Evolutionary conservation across 768 basidiomycete species (phyloP), one percentile per base, ranked within the genome.

Genomic region (Boletus speciosus): DNA sequence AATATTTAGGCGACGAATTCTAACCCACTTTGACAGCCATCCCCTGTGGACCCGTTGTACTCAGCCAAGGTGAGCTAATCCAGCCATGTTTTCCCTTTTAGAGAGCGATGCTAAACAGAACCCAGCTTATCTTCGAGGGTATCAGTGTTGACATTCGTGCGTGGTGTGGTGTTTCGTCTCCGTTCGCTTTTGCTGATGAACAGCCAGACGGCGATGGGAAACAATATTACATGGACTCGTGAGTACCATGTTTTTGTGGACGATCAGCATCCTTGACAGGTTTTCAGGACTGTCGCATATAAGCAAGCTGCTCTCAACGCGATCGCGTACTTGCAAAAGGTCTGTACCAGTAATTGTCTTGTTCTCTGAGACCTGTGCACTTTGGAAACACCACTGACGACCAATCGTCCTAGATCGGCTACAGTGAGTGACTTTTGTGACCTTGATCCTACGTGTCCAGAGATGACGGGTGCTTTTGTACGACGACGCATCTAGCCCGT

Each of bases 161-260:
- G 49, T 47, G 25, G 31, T 31, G 6, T 32, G 27, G 31, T 31
- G 6, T 29, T 5, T n/a, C 35, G 37, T 48, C 21, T 39, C 2
- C 45, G 57, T 40, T 37, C 32, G 9, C 7, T 52, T 44, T 55
- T 10, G 23, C 47, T 53, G 46, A 51, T 32, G 9, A 21, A 38
- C 9, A 7, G 9, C 9, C 31, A 86, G 85, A 87, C 47, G 88
- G 88, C 1, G 81, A 84, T 61, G 86, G 87, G 11, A 84, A 79
- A 55, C 87, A 89, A 67, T 86, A 88, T 69, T 77, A 83, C 63
- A 90, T 90, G 88, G 84, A 87, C 61, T 83, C 86, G 79, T 87
- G 67, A 62, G 81, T 60, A 4, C 7, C 1, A 31, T 10, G 19
- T 29, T 41, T 35, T 40, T 15, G 2, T n/a, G 12, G 15, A 43